Evolutionary conservation across 2,329 filamentous ascomycete genomes (phyloP).

Genomic region (Fusarium sublunatum): DNA sequence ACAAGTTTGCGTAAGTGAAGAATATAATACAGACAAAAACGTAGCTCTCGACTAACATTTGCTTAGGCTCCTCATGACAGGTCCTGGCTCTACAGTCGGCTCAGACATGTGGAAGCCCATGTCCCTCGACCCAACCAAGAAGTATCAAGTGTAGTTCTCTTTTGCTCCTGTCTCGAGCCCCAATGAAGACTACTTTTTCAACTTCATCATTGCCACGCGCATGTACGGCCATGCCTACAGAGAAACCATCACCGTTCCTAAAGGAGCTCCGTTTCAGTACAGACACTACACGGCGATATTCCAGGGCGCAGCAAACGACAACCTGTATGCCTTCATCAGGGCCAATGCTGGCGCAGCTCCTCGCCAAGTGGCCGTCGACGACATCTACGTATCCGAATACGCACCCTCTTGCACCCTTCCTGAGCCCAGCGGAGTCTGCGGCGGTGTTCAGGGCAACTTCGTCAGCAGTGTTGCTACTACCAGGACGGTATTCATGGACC

Average conservation of each 20-base stretch:
- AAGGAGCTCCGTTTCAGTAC: slow-evolving; percentile 9
- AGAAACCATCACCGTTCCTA: not conserved
- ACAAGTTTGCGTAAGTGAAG: slow-evolving; percentile 7
- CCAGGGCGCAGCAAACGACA: not conserved
- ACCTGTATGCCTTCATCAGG: not conserved
- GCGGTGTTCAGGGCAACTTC: not conserved
- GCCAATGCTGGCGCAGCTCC: not conserved
- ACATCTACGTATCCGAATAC: slow-evolving; percentile 15
- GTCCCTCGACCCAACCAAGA: slow-evolving; percentile 6
- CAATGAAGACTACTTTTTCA: not conserved
- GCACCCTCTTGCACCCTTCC: not conserved
- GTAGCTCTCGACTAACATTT: not conserved
- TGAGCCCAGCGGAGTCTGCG: not conserved
- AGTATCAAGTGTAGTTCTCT: slow-evolving; percentile 6
- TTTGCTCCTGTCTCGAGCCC: slow-evolving; percentile 5
- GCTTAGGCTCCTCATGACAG: not conserved
- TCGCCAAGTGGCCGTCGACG: slow-evolving; percentile 4
- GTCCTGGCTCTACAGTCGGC: not conserved
- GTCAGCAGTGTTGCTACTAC: not conserved
- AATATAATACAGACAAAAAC: not conserved
- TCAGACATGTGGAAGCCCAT: slow-evolving; percentile 6
- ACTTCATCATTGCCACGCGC: not conserved
- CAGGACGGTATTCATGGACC: not conserved
- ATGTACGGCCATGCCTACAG: not conserved
- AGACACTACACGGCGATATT: not conserved